These are phyloP conservation scores for Yamadazyma mexicana DNA, from an alignment of 1,139 yeast species.

Conservation along the genomic window DNA sequence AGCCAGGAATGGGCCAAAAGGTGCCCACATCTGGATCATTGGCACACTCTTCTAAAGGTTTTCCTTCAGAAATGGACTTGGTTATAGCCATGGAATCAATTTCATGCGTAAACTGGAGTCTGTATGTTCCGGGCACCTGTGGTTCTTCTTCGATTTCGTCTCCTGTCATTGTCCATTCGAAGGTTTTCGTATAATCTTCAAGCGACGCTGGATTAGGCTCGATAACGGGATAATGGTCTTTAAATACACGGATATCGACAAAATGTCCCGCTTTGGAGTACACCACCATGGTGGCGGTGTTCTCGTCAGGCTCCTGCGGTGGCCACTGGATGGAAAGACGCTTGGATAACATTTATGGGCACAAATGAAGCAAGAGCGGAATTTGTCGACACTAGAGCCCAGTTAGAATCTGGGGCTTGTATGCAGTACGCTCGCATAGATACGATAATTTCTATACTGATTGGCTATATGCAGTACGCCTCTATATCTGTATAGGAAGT, in stretches of 20 bases:
- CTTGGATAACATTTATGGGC: constrained; percentile 30
- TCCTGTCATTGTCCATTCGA: constrained; percentile 42
- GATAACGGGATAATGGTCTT: constrained; percentile 23
- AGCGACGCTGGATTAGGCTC: constrained; percentile 13
- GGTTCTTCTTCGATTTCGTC: constrained; percentile 29
- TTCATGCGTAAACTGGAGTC: constrained; percentile 40
- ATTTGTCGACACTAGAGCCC: no score
- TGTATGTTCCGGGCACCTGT: constrained; percentile 23
- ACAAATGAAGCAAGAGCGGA: constrained; percentile 1
- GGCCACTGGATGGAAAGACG: constrained; percentile 57
- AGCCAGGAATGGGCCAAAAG: constrained; percentile 37
- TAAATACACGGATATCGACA: constrained; percentile 42
- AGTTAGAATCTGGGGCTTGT: no score
- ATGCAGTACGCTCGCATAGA: no score
- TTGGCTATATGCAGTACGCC: no score
- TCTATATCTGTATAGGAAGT: not conserved
- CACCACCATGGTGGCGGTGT: constrained; percentile 54
- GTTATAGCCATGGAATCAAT: constrained; percentile 40
- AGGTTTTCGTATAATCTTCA: constrained; percentile 22
- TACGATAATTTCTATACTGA: no score
- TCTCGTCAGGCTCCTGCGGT: constrained; percentile 42
- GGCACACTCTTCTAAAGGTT: constrained; percentile 21
- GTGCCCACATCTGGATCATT: constrained; percentile 48
- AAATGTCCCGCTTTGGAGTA: constrained; percentile 44
- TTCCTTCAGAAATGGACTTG: constrained; percentile 22